Conservation (phyloP, 495 filamentous ascomycete genomes). For the Neurospora sp. region DNA sequence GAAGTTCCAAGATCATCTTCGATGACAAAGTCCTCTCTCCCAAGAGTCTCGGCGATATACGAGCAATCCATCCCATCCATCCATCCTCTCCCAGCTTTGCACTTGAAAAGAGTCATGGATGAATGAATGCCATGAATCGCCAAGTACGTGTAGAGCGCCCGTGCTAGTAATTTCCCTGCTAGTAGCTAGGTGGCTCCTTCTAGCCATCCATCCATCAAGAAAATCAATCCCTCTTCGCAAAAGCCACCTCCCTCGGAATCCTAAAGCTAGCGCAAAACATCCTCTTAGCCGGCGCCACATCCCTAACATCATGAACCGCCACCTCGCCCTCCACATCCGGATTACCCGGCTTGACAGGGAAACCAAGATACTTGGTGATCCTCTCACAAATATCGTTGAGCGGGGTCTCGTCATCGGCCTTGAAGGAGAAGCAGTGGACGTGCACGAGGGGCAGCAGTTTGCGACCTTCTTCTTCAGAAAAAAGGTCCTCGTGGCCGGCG, state of each 20-base stretch:
- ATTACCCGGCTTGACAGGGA: slow-evolving; percentile 49
- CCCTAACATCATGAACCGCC: slow-evolving; percentile 64
- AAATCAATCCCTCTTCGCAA: slow-evolving; percentile 30
- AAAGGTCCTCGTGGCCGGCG: slow-evolving; percentile 51
- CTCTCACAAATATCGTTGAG: slow-evolving; percentile 56
- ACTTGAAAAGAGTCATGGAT: neutral
- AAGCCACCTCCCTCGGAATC: slow-evolving; percentile 72
- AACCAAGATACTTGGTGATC: slow-evolving; percentile 50
- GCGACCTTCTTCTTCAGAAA: slow-evolving; percentile 39
- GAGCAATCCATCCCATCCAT: neutral
- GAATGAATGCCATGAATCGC: neutral
- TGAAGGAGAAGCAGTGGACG: slow-evolving; percentile 79
- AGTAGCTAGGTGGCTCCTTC: neutral
- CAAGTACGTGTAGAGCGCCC: neutral
- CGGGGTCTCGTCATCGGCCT: slow-evolving; percentile 55
- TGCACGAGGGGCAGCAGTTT: slow-evolving; percentile 75
- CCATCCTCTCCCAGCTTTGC: neutral
- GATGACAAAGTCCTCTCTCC: neutral
- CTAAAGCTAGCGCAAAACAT: slow-evolving; percentile 96
- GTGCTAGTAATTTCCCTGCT: neutral
- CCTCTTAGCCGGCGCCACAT: slow-evolving; percentile 85
- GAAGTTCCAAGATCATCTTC: neutral
- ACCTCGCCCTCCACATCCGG: slow-evolving; percentile 46
- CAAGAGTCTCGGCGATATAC: neutral
- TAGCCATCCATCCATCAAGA: neutral